Evolutionary conservation across 495 filamentous ascomycete genomes (phyloP).

Genomic region (Penicillium lagena): DNA sequence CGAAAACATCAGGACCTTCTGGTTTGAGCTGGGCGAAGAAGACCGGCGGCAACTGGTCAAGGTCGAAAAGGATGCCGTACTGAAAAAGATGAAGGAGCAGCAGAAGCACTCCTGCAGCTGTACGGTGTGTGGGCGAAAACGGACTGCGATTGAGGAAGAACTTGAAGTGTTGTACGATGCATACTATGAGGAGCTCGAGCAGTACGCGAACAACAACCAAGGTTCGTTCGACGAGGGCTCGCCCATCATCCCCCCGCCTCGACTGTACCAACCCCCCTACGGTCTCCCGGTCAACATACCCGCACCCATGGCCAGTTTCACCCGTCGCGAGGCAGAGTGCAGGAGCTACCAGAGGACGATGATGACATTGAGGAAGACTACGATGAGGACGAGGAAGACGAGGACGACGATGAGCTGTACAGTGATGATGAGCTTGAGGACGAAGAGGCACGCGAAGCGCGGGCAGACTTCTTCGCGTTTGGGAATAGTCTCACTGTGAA

Average conservation of each 20-base stretch:
- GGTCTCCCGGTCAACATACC: constrained; percentile 36
- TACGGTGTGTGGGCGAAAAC: constrained; percentile 92
- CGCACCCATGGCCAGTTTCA: constrained; percentile 43
- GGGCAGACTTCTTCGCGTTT: constrained; percentile 89
- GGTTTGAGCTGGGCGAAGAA: constrained; percentile 91
- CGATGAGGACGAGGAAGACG: constrained; percentile 45
- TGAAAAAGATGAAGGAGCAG: constrained; percentile 99
- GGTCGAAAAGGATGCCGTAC: constrained; percentile 95
- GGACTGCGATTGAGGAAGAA: constrained; percentile 97
- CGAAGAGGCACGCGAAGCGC: constrained; percentile 43
- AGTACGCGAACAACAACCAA: constrained; percentile 89
- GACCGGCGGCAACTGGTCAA: constrained; percentile 92
- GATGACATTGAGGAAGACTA: constrained; percentile 53
- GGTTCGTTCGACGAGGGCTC: constrained; percentile 48
- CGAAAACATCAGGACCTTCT: constrained; percentile 96
- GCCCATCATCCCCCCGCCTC: constrained; percentile 61
- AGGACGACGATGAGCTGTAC: constrained; percentile 50
- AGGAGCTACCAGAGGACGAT: constrained; percentile 64
- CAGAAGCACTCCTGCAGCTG: constrained; percentile 99
- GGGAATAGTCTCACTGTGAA: constrained; percentile 95
- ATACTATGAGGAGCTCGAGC: constrained; percentile 96
- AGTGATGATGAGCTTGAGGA: constrained; percentile 51
- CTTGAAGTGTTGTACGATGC: constrained; percentile 98
- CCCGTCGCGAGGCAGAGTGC: constrained; percentile 43
- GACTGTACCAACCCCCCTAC: constrained; percentile 43